Evolutionary conservation across 345 rosid species (phyloP), one percentile per base, ranked within the genome.

Genomic region (Eucalyptus grandis): DNA sequence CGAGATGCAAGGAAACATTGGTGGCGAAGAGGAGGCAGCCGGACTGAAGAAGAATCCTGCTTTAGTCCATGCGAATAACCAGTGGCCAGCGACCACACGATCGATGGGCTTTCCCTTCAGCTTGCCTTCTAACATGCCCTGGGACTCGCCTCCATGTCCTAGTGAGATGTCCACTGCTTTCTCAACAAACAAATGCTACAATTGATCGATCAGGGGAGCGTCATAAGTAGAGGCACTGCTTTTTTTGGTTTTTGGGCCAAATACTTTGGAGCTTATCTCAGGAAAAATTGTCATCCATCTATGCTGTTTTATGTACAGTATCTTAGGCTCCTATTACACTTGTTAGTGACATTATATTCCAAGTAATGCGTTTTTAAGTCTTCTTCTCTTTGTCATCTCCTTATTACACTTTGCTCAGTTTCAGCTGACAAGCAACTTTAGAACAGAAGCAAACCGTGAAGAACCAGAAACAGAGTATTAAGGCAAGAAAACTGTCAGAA

Each of bases 101-200:
- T 87, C 96, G 1, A 92, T 94, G 9, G 94, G 94, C n/a, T 94
- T 96, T 51, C 98, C 98, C 27, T 94, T 94, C 93, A 95, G 91
- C 69, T 91, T 94, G 93, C 92, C 94, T 11, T 49, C 91, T 13
- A 87, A 83, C 90, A 85, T 91, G 87, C 90, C 91, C 65, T 93
- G 95, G 95, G 98, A 94, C 89, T 94, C 95, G 81, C 93, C 93
- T 19, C 89, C 90, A 2, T 91, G 92, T 89, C 95, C 94, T 10
- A 92, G 92, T 82, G 94, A 95, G 88, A 92, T 93, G 65, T 93
- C 98, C 60, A 91, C 96, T 40, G 88, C 94, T 87, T 93, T 92
- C 89, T 92, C 97, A 54, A 89, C 95, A 54, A 91, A 92, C 93
- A 94, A 92, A 92, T 93, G 94, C 93, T 91, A 92, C 87, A 91